Base-by-base conservation (phyloP, 345 rosid species). In the Diplotaxis tenuifolia region DNA sequence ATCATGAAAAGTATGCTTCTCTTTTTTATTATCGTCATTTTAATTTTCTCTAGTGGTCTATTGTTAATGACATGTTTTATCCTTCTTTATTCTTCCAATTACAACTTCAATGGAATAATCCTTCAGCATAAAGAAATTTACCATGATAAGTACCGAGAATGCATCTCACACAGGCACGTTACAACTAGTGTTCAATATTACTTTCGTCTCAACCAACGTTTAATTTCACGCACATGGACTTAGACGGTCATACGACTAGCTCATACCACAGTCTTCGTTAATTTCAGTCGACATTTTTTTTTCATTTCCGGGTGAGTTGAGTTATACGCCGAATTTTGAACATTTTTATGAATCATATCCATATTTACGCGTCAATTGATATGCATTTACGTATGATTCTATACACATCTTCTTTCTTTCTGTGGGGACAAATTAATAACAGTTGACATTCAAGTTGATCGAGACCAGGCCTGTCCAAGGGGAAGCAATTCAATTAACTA, bases 381-480 rank as follows among this genome's bases (percentile, higher is more conserved):
- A 71, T 49, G 57, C 11, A 27, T 53, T 12, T 63, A 53, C 54
- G 40, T 36, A 32, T 36, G 10, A 6, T 16, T 59, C 15, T 53
- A 7, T n/a, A n/a, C n/a, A n/a, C n/a, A n/a, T 29, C 9, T n/a
- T n/a, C 3, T 45, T 45, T 20, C n/a, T 12, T 12, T 14, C 2
- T 29, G 50, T 63, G 25, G 34, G 70, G 65, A n/a, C 18, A 55
- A n/a, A n/a, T n/a, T n/a, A 38, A 64, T 27, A 36, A n/a, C 52
- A 65, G 20, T 42, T 12, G 66, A 73, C 7, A 32, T 66, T 65
- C 61, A 75, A 67, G 54, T 32, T 74, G 60, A 66, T 74, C 11
- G 59, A 74, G 72, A 74, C 57, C 9, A 66, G 61, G 62, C 18
- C 4, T 62, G 19, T 52, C 32, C 28, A 50, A 72, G 15, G 54